Evolutionary conservation across 495 filamentous ascomycete genomes (phyloP), one percentile per base, ranked within the genome.

Genomic region (Chaetomium tenue): DNA sequence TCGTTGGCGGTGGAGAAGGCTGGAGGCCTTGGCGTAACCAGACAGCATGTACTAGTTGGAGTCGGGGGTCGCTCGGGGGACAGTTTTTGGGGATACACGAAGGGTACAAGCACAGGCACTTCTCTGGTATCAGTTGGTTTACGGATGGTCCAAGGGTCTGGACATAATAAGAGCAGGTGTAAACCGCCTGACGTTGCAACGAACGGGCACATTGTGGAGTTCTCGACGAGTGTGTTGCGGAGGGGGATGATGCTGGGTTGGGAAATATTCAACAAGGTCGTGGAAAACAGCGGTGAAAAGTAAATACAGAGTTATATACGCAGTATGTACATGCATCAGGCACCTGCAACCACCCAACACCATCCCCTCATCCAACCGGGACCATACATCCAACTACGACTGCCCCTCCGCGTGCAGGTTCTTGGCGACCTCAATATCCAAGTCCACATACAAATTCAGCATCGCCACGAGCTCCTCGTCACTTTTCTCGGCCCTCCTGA

Each of bases 391-490:
- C 40, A 58, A 46, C 44, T 60, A 60, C 9, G 46, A 51, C 28
- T 51, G 46, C 28, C 28, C 28, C 46, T 51, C 58, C n/a, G 58
- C 58, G 39, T 64, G 13, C 25, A 66, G 22, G 23, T 61, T 62
- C 42, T 30, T 26, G 12, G 57, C 68, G 44, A 58, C 46, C 61
- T 57, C 58, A 7, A 60, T 58, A 53, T 76, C 77, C 66, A 70
- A 28, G 11, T 65, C 64, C 4, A 60, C 67, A 70, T 70, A 78
- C 39, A 61, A 51, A 22, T 75, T 75, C 15, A 75, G 30, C 58
- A 66, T 63, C 6, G 59, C 65, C 59, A 68, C 71, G 23, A 76
- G 66, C 60, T 78, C 73, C 47, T 66, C 73, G 11, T 76, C 72
- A 54, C 44, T 71, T 1, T 75, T n/a, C 47, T 64, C 61, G 52